These are phyloP conservation scores for Trichothecium sympodiale DNA, from an alignment of 2,329 filamentous ascomycete genomes.

Conservation along the genomic window DNA sequence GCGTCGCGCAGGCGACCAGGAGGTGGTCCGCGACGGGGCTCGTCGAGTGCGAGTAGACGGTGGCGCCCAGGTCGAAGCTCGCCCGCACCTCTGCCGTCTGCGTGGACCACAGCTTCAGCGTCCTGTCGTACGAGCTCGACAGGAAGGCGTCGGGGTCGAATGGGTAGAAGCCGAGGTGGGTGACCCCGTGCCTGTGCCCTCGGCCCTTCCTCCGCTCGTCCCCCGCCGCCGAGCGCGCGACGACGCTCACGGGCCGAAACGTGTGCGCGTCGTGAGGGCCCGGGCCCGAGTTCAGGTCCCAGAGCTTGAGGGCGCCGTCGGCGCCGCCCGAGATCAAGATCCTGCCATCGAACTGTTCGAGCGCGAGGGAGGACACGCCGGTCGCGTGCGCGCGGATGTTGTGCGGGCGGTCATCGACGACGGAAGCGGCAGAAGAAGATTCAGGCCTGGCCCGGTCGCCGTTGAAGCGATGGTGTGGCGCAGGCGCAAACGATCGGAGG, in stretches of 20 bases:
- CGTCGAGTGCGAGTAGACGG: slow-evolving; percentile 66
- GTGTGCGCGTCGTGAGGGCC: slow-evolving; percentile 32
- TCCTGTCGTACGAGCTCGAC: slow-evolving; percentile 68
- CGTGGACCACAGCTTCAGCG: slow-evolving; percentile 64
- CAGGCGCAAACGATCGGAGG: slow-evolving; percentile 57
- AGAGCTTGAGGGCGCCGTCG: slow-evolving; percentile 74
- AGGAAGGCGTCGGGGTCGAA: slow-evolving; percentile 68
- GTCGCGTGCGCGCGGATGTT: slow-evolving; percentile 58
- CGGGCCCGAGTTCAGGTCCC: slow-evolving; percentile 55
- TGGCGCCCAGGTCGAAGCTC: slow-evolving; percentile 56
- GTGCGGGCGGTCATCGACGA: slow-evolving; percentile 17
- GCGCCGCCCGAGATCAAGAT: slow-evolving; percentile 77
- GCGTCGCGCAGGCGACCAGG: slow-evolving; percentile 79
- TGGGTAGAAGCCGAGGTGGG: slow-evolving; percentile 66
- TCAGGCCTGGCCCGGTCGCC: slow-evolving; percentile 24
- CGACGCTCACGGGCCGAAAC: slow-evolving; percentile 42
- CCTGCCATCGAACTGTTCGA: slow-evolving; percentile 70
- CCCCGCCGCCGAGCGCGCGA: slow-evolving; percentile 29
- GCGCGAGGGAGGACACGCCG: slow-evolving; percentile 66
- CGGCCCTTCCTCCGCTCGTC: slow-evolving; percentile 9
- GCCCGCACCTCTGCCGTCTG: slow-evolving; percentile 49
- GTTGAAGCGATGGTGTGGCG: slow-evolving; percentile 59
- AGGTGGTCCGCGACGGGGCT: slow-evolving; percentile 64
- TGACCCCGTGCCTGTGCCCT: slow-evolving; percentile 60
- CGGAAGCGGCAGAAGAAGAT: slow-evolving; percentile 4